Conservation (phyloP, 2,329 filamentous ascomycete species). For the Fusarium succisae region DNA sequence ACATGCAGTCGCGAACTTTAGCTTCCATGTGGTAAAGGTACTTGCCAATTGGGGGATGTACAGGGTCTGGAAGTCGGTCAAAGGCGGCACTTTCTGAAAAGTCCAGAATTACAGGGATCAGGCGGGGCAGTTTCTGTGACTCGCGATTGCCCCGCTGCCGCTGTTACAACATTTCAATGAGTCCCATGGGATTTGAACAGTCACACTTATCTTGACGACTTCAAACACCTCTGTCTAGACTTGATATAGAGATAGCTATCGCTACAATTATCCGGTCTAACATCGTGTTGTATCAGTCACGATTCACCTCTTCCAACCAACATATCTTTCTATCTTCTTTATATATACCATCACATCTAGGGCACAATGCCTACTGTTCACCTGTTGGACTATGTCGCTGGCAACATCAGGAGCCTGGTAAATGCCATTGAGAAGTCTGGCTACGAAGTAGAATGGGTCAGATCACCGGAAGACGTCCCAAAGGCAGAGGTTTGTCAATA, state of each 20-base stretch:
- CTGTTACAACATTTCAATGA: constrained; percentile 23
- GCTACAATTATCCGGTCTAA: background rate
- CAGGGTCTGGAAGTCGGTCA: constrained; percentile 39
- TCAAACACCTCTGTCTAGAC: constrained; percentile 9
- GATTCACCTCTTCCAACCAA: background rate
- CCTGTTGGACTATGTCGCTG: constrained; percentile 88
- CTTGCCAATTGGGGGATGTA: constrained; percentile 24
- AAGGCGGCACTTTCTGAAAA: constrained; percentile 36
- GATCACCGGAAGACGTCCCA: constrained; percentile 81
- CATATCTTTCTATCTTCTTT: constrained; percentile 2
- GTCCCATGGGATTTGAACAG: constrained; percentile 26
- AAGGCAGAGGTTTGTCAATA: constrained; percentile 77
- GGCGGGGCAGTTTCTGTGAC: constrained; percentile 39
- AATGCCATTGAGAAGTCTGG: constrained; percentile 98
- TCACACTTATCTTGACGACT: constrained; percentile 19
- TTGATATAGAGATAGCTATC: constrained; percentile 27
- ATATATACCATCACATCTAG: constrained; percentile 15
- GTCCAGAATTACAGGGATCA: constrained; percentile 37
- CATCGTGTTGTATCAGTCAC: background rate
- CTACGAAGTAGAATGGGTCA: constrained; percentile 93
- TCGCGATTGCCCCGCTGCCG: constrained; percentile 40
- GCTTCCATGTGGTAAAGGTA: constrained; percentile 6
- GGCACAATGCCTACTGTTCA: constrained; percentile 78
- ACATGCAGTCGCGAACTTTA: constrained; percentile 3
- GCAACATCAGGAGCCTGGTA: constrained; percentile 93